Percentiles rank a stretch among this genome's conserved stretches.
phyloP scores from a whole-genome alignment of 2,329 filamentous ascomycete species.

The Pseudovirgaria hyperparasitica region DNA sequence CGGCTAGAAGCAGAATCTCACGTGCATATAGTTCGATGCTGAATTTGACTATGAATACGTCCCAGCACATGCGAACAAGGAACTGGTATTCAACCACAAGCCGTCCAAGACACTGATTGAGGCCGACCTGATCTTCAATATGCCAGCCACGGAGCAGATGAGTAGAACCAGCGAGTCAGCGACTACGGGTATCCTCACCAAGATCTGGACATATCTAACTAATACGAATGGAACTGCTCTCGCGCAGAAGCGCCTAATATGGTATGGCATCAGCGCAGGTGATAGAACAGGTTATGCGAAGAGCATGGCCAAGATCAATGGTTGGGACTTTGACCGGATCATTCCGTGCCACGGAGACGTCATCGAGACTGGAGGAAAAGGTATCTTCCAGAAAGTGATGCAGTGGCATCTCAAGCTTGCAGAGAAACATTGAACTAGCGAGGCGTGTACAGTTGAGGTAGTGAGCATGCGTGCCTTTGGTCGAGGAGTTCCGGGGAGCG shows the following conservation, averaged over 20 bases:
- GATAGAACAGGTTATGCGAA: slow-evolving; percentile 58
- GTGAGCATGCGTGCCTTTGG: background rate
- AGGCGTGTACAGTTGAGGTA: background rate
- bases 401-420: slow-evolving; percentile 58
- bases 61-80: slow-evolving; percentile 66
- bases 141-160: slow-evolving; percentile 77
- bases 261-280: slow-evolving; percentile 54
- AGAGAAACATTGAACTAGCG: slow-evolving; percentile 6
- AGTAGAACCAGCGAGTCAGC: slow-evolving; percentile 40
- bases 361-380: slow-evolving; percentile 63
- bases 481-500: background rate
- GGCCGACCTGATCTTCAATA: slow-evolving; percentile 85
- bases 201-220: slow-evolving; percentile 45
- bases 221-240: slow-evolving; percentile 49
- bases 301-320: slow-evolving; percentile 54
- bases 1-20: background rate
- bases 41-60: slow-evolving; percentile 84
- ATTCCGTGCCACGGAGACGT: slow-evolving; percentile 92
- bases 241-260: slow-evolving; percentile 68
- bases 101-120: slow-evolving; percentile 70
- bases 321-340: slow-evolving; percentile 75
- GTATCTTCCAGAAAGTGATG: slow-evolving; percentile 64
- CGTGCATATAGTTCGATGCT: slow-evolving; percentile 52
- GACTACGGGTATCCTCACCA: slow-evolving; percentile 45
- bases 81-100: slow-evolving; percentile 77